Evolutionary conservation across 1,284 basidiomycete species (phyloP), one percentile per base, ranked within the genome.

Genomic region (Takashimella koratensis): DNA sequence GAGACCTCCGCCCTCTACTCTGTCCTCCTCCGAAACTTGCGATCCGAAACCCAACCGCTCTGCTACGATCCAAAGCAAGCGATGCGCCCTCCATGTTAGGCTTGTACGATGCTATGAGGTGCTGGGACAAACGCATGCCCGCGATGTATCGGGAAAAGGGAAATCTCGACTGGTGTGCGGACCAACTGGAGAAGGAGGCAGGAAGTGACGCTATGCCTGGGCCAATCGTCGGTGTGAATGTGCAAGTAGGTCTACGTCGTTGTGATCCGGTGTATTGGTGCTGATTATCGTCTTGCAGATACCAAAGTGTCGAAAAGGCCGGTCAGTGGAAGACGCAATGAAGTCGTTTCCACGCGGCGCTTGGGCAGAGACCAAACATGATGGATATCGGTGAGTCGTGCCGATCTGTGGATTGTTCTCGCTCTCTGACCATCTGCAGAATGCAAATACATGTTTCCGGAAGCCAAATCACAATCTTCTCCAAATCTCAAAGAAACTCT

Each of bases 281-380:
- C 5, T 42, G 22, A 2, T 19, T 25, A 13, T 43, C 19, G 22
- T 0, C 45, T 2, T 5, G 11, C 56, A 91, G 87, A 84, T 92
- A 3, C 89, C 90, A 0, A 92, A 90, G 72, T 87, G 86, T 42
- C 74, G 79, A 25, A 91, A 91, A 68, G 88, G 84, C 3, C 77
- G 80, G 48, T 79, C 81, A 10, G 79, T 84, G 36, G 59, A 74
- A 4, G 79, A 86, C 47, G 82, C 84, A 0, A 74, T 90, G 12
- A 74, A 77, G 21, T 72, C 76, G 23, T 80, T 88, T 43, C 61
- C 10, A 26, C n/a, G n/a, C 12, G 42, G 40, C 2, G 3, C 39
- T 2, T 92, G 86, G 83, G 88, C 85, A 0, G 91, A 95, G 75
- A 89, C 84, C 1, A 94, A 95, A 72, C 91, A 92, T 68, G 91